Evolutionary conservation across 257 asterid species (phyloP), one percentile per base, ranked within the genome.

Genomic region (Fraxinus excelsior): DNA sequence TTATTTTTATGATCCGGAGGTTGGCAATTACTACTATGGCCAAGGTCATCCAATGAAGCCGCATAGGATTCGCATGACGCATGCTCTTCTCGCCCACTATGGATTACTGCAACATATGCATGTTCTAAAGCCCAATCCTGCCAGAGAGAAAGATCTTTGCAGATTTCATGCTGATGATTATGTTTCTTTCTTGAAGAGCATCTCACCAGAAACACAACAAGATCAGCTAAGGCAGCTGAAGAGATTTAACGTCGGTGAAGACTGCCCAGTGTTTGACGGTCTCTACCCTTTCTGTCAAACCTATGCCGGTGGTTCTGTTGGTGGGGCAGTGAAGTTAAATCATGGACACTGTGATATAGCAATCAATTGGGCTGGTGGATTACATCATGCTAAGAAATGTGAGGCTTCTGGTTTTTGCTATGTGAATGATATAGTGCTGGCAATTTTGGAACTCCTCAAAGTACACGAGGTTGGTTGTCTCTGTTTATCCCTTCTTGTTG

Each of bases 41-140:
- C 92, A 88, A 81, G 92, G 92, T 31, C 92, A 88, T 84, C 88
- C 92, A 8, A 88, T 88, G 92, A 88, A 88, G 82, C 92, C 92
- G 2, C 92, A 88, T 82, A 84, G 92, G 67, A 88, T 88, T 79
- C 90, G 92, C 38, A 88, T 88, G 92, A 88, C 92, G 0, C 92
- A 88, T 38, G 90, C 86, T 26, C 92, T 88, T 73, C 90, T 88
- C 16, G 92, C 92, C 10, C 92, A 88, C 81, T 88, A 88, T n/a
- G 92, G 92, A 3, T 67, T 88, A 76, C 83, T 88, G 78, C 90
- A 88, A 53, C 92, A 86, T 74, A 88, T 88, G 92, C 88, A 86
- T 69, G 92, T 88, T 73, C 90, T 82, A 14, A 88, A 88, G 85
- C 92, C 92, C 56, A 84, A 86, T 78, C 92, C 90, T 21, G 92